Percentiles rank a stretch among this genome's conserved stretches.
phyloP scores from a whole-genome alignment of 1,284 basidiomycete genomes.

The Macrocybe sp. region DNA sequence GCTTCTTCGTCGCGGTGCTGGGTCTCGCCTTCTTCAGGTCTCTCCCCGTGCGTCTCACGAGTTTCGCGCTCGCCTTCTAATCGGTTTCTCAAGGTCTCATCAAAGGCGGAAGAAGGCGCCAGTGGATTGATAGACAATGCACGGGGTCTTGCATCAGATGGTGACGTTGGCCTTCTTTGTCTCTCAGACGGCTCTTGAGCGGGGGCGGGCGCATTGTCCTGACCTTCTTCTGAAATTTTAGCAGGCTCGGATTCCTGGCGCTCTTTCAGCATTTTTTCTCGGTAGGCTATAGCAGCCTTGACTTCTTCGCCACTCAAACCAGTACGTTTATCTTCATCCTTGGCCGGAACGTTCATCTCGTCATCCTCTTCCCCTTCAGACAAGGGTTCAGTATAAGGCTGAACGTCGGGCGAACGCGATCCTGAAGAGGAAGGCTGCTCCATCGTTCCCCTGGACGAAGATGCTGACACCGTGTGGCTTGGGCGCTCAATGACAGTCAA shows the following conservation, averaged over 20 bases:
- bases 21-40: constrained; percentile 9
- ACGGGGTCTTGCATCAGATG: constrained; percentile 28
- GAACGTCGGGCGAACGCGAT: constrained; percentile 33
- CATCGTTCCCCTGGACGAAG: constrained; percentile 41
- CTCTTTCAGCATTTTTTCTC: constrained; percentile 73
- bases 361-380: constrained; percentile 92
- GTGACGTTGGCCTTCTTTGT: constrained; percentile 20
- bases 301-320: constrained; percentile 69
- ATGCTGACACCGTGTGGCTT: constrained; percentile 28
- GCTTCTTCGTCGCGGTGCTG: constrained; percentile 27
- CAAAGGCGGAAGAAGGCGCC: constrained; percentile 75
- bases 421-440: constrained; percentile 43
- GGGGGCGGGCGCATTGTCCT: constrained; percentile 8
- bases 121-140: constrained; percentile 79
- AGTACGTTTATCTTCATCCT: constrained; percentile 75
- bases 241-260: constrained; percentile 27
- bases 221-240: constrained; percentile 3
- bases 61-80: constrained; percentile 19
- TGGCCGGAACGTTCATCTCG: constrained; percentile 62
- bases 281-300: constrained; percentile 76
- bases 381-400: constrained; percentile 73
- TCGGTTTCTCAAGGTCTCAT: constrained; percentile 70
- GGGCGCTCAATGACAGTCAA: constrained; percentile 82
- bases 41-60: constrained; percentile 25
- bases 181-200: constrained; percentile 5